Evolutionary conservation across 139 green algal genomes (phyloP), one percentile per base, ranked within the genome.

Genomic region (Trebouxia sp.): DNA sequence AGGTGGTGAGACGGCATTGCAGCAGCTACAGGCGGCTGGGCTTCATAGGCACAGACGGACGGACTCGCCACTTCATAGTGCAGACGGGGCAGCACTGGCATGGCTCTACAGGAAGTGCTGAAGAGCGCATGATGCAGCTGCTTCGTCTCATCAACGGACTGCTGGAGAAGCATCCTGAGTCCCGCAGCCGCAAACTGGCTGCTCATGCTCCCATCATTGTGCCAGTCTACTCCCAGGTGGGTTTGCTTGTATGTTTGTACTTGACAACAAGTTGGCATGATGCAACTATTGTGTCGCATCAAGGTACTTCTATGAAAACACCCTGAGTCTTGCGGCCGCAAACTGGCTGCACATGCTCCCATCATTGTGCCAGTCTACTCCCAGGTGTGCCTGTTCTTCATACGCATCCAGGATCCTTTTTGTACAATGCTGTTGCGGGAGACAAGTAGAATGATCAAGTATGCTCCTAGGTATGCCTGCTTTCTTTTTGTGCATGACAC

Each of bases 1-100:
- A 81, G 48, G 91, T 97, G 12, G 92, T 99, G 70, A 89, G 96
- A 0, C 91, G 97, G 50, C 90, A 97, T 79, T 88, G 89, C 79
- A 92, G 83, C 82, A 90, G 82, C 66, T 90, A 90, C 87, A 88
- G 94, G 6, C 92, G 94, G 12, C 81, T 99, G 17, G 86, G 80
- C 35, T 83, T 99, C 37, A 50, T 96, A 37, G 95, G 94, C 81
- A 92, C 79, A n/a, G 95, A 99, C 83, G 96, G 96, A 45, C 83
- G 80, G 11, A 75, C 82, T 30, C 83, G 88, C 39, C 83, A 91
- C 81, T 98, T 98, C 84, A 78, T 98, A 10, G 89, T 99, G 37
- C 94, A 98, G 88, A 95, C 91, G 22, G 83, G 88, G 53, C 89
- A 95, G 81, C 87, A 93, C 85, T 85, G 82, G 87, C 65, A 50